Conservation (phyloP, 2,329 filamentous ascomycete genomes). For the Neonectria ditissima region DNA sequence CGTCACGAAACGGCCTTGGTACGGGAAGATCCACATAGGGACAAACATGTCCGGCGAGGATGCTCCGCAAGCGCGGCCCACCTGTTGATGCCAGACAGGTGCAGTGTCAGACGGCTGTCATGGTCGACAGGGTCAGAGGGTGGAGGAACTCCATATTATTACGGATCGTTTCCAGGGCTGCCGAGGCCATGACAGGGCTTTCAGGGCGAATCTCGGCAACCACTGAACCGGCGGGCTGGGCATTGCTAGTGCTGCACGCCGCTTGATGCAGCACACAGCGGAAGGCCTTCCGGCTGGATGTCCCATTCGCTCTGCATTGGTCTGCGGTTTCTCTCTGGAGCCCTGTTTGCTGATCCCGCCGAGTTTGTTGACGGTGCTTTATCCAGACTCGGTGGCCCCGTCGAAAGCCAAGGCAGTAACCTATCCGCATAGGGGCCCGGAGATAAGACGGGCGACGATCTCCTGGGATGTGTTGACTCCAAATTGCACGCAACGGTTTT, state of each 20-base stretch:
- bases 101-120: not conserved
- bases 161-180: conserved; percentile 4
- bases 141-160: conserved; percentile 13
- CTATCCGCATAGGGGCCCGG: not conserved
- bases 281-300: not conserved
- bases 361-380: not conserved
- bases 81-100: not conserved
- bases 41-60: conserved; percentile 3
- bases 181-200: not conserved
- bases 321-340: not conserved
- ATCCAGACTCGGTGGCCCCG: not conserved
- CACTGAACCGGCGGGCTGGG: conserved; percentile 5
- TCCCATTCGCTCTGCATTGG: not conserved
- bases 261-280: not conserved
- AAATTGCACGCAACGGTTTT: too few relatives aligned
- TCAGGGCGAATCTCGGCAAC: not conserved
- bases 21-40: conserved; percentile 4
- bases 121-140: not conserved
- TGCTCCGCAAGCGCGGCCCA: conserved; percentile 12
- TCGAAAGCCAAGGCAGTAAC: not conserved
- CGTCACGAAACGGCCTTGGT: conserved; percentile 8
- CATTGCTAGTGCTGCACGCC: not conserved
- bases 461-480: not conserved
- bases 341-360: not conserved
- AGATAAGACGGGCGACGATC: not conserved